A percentile compares a stretch with the other conserved stretches of the same genome.
phyloP scores from a whole-genome alignment of 2,329 filamentous ascomycete genomes.

The Epichloe aotearoae region DNA sequence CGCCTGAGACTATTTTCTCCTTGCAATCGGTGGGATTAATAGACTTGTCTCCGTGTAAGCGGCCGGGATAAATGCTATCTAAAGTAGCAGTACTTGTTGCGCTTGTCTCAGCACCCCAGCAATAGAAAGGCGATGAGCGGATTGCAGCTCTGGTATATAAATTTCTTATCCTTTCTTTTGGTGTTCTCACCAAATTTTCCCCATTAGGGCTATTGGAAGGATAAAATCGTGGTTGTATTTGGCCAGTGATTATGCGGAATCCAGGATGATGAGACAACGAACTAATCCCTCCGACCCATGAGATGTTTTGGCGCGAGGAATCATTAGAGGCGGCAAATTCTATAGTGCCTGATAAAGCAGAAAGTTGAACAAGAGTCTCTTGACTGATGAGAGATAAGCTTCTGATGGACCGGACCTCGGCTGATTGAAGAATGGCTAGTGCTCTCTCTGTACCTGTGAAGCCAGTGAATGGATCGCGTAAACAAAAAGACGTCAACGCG shows the following conservation, averaged over 20 bases:
- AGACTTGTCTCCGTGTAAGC: not conserved
- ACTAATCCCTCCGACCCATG: not conserved
- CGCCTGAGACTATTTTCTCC: not conserved
- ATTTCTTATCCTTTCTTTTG: not conserved
- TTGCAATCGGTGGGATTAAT: not conserved
- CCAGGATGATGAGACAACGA: conserved; percentile 1
- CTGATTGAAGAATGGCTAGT: conserved; percentile 32
- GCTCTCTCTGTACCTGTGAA: conserved; percentile 43
- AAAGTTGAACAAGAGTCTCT: not conserved
- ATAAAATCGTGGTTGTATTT: not conserved
- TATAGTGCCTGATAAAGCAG: not conserved
- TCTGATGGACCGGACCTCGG: conserved; percentile 31
- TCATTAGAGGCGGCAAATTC: not conserved
- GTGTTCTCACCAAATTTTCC: too few species aligned
- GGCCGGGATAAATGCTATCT: not conserved
- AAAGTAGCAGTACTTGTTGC: not conserved
- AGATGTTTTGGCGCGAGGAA: not conserved
- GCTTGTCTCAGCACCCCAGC: not conserved
- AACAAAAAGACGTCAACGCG: conserved; percentile 36
- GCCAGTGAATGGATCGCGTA: conserved; percentile 33
- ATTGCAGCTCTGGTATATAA: not conserved
- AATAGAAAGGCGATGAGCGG: not conserved
- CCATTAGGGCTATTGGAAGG: not conserved
- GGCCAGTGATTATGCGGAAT: not conserved
- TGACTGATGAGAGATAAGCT: not conserved